A percentile compares a stretch with the other conserved stretches of the same genome.
phyloP scores from a whole-genome alignment of 2,329 filamentous ascomycete genomes.

The Hirsutella rhossiliensis region DNA sequence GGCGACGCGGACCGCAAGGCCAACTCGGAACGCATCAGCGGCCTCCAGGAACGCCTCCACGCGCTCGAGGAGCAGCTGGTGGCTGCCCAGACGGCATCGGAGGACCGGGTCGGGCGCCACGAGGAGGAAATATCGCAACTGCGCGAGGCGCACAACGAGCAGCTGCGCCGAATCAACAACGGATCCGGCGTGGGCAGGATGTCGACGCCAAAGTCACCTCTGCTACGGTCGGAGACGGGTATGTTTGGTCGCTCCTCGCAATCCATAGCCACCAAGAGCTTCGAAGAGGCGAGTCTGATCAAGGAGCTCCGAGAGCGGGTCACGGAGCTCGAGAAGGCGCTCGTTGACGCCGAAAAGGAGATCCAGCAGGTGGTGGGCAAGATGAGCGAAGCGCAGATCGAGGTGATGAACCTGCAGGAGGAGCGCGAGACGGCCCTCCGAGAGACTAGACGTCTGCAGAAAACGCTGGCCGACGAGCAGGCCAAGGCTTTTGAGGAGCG shows the following conservation, averaged over 20 bases:
- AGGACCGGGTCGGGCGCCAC: conserved; percentile 70
- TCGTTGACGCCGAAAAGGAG: conserved; percentile 48
- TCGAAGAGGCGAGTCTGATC: conserved; percentile 62
- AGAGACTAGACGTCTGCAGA: conserved; percentile 58
- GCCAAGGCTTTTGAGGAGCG: conserved; percentile 32
- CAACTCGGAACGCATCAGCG: conserved; percentile 71
- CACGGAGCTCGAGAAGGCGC: conserved; percentile 70
- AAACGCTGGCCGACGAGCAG: conserved; percentile 51
- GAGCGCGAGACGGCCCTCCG: conserved; percentile 63
- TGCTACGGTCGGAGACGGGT: conserved; percentile 21
- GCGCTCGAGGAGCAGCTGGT: conserved; percentile 75
- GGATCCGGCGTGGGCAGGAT: conserved; percentile 16
- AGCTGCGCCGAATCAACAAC: conserved; percentile 63
- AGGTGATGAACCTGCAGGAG: conserved; percentile 68
- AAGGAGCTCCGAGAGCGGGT: conserved; percentile 67
- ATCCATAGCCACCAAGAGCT: conserved; percentile 49
- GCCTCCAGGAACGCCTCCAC: conserved; percentile 71
- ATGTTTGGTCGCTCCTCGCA: conserved; percentile 25
- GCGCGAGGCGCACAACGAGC: conserved; percentile 63
- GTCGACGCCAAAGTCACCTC: conserved; percentile 18
- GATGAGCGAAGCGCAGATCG: conserved; percentile 74
- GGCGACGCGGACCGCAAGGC: conserved; percentile 74
- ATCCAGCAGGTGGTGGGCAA: conserved; percentile 72
- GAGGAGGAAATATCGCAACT: conserved; percentile 73
- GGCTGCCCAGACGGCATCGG: conserved; percentile 71